Evolutionary conservation across 768 basidiomycete genomes (phyloP).

Genomic region (Rhodotorula kratochvilovae): DNA sequence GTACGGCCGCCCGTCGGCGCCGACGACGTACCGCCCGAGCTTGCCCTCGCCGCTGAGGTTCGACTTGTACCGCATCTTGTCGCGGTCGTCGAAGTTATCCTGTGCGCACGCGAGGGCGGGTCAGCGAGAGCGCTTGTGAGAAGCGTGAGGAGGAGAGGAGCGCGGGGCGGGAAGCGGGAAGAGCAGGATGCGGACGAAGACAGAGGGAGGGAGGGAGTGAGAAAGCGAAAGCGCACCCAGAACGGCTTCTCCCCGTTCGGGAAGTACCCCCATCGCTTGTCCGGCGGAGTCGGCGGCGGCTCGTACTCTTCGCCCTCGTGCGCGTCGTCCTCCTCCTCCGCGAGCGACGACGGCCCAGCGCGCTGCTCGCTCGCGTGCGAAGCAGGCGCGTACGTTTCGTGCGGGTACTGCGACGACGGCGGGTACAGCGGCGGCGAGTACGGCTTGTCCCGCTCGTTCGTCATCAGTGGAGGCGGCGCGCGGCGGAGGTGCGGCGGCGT

Average conservation of each 20-base stretch:
- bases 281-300: background rate
- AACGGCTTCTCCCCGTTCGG: background rate
- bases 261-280: background rate
- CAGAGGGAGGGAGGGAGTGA: background rate
- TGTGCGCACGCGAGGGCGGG: no score
- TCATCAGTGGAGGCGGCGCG: background rate
- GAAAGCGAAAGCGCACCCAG: background rate
- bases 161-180: no score
- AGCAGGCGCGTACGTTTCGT: no score
- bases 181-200: no score
- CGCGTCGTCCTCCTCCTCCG: no score
- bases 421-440: background rate
- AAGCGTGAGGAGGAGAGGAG: no score
- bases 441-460: background rate
- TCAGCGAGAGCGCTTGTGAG: no score
- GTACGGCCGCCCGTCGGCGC: background rate
- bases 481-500: no score
- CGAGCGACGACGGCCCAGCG: no score
- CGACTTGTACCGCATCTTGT: constrained; percentile 1
- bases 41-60: constrained; percentile 3
- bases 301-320: background rate
- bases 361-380: no score
- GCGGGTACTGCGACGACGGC: no score
- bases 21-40: background rate
- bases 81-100: background rate